phyloP scores from a whole-genome alignment of 495 filamentous ascomycete genomes.

The Cercophora sp. region DNA sequence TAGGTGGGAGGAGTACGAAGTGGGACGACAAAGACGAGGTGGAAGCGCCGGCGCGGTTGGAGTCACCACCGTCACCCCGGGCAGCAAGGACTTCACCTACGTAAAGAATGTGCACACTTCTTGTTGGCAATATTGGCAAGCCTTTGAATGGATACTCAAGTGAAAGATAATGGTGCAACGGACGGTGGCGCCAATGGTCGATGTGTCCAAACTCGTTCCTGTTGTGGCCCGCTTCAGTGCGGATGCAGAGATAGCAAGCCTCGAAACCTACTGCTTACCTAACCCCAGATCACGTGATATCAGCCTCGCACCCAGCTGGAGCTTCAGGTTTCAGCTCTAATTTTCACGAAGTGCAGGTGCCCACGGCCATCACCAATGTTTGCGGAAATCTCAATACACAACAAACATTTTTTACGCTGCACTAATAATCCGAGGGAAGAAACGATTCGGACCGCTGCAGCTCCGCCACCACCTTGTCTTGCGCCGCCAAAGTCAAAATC shows the following conservation, averaged over 20 bases:
- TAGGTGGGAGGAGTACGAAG: not conserved
- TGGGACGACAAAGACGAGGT: not conserved
- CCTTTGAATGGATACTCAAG: slow-evolving; percentile 29
- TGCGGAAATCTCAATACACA: no score
- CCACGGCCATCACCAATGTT: no score
- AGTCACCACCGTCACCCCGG: not conserved
- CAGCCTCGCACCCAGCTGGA: slow-evolving; percentile 5
- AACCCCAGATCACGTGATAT: slow-evolving; percentile 9
- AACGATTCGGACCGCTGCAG: no score
- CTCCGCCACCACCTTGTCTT: no score
- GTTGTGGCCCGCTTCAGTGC: slow-evolving; percentile 18
- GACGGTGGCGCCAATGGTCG: slow-evolving; percentile 14
- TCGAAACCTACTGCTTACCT: slow-evolving; percentile 8
- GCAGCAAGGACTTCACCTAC: slow-evolving; percentile 22
- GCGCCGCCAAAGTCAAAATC: no score
- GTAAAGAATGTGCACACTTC: slow-evolving; percentile 24
- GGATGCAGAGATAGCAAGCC: slow-evolving; percentile 17
- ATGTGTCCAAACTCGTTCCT: slow-evolving; percentile 20
- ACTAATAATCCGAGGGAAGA: no score
- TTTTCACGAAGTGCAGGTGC: no score
- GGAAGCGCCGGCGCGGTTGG: not conserved
- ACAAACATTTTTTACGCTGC: no score
- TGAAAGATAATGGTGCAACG: slow-evolving; percentile 28
- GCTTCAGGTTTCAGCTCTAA: not conserved
- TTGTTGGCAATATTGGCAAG: slow-evolving; percentile 25